phyloP scores from a whole-genome alignment of 257 asterid species.

The Asclepias syriaca region DNA sequence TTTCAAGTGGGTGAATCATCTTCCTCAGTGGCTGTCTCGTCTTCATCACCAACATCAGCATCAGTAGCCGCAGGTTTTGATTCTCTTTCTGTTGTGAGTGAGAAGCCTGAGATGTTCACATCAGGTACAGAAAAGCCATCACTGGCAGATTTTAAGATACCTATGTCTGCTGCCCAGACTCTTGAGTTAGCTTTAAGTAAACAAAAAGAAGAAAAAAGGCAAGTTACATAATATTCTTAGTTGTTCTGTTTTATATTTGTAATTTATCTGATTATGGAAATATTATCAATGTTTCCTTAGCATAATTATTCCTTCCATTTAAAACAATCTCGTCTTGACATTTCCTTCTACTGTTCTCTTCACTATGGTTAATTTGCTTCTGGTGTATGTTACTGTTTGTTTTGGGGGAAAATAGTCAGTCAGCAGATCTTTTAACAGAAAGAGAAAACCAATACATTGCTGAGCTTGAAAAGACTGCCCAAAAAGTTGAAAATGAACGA shows the following conservation, averaged over 20 bases:
- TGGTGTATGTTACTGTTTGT: background rate
- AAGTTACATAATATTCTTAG: background rate
- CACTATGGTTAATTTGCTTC: background rate
- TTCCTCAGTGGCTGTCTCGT: conserved; percentile 38
- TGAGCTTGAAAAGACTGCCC: conserved; percentile 95
- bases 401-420: conserved; percentile 88
- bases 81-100: conserved; percentile 32
- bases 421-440: conserved; percentile 96
- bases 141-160: conserved; percentile 31
- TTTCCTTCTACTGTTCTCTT: background rate
- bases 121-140: conserved; percentile 70
- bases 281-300: background rate
- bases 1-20: conserved; percentile 68
- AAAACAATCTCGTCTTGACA: too few species aligned
- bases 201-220: conserved; percentile 96
- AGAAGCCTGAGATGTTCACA: conserved; percentile 75
- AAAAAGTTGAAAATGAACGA: conserved; percentile 87
- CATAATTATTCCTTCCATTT: too few species aligned
- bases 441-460: conserved; percentile 94
- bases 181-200: conserved; percentile 87
- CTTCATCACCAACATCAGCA: conserved; percentile 30
- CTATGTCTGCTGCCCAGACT: too few species aligned
- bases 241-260: too few species aligned
- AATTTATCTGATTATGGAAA: background rate
- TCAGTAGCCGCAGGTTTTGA: conserved; percentile 28